These are phyloP conservation scores for Vicia faba DNA, from an alignment of 306 rosid species.

Conservation along the genomic window DNA sequence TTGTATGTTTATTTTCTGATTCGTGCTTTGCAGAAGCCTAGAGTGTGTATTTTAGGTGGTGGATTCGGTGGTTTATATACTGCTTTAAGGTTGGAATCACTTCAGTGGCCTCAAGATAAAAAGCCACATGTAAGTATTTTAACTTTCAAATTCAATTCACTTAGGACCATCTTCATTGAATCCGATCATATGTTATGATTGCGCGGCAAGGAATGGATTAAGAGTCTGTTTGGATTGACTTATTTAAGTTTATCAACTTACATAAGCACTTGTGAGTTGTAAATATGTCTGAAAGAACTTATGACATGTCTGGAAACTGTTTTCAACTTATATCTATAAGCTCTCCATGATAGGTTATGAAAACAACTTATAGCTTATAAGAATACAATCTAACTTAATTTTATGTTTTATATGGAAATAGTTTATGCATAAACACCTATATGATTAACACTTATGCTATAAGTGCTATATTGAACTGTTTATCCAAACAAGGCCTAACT, in stretches of 20 bases:
- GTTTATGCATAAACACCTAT: neutral
- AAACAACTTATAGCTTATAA: neutral
- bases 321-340: neutral
- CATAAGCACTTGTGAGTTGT: neutral
- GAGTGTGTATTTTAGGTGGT: constrained; percentile 93
- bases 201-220: neutral
- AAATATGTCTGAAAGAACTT: neutral
- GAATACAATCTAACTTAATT: neutral
- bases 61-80: constrained; percentile 98
- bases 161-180: constrained; percentile 6
- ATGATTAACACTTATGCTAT: neutral
- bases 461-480: neutral
- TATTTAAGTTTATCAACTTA: neutral
- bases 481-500: constrained; percentile 1
- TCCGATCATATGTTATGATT: neutral
- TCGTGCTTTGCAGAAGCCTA: constrained; percentile 61
- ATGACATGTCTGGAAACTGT: neutral
- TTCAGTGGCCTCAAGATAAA: constrained; percentile 78
- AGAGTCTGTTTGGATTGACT: neutral
- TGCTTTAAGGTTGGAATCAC: constrained; percentile 90
- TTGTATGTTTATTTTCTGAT: constrained; percentile 6
- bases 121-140: constrained; percentile 71
- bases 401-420: neutral
- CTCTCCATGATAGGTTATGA: neutral
- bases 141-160: neutral